Conservation (phyloP, 352 stramenopile species). For the Pythium inflatum region DNA sequence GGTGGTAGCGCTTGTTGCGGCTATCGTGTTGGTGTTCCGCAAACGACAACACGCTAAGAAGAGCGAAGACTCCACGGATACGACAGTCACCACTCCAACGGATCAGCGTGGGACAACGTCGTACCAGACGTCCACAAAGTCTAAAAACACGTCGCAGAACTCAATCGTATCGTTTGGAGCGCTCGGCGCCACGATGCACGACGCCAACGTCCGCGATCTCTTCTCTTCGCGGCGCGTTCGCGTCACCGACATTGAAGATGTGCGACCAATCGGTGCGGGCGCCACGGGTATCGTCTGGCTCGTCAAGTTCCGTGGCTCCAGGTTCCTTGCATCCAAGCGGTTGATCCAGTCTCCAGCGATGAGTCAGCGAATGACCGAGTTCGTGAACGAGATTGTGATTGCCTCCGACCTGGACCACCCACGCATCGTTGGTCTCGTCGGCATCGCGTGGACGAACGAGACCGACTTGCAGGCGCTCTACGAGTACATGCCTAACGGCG, state of each 20-base stretch:
- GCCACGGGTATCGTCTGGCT: constrained; percentile 50
- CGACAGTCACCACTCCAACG: too few species aligned
- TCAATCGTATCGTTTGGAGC: too few species aligned
- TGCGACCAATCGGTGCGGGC: constrained; percentile 42
- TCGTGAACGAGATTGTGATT: constrained; percentile 75
- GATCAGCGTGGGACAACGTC: too few species aligned
- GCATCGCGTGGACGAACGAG: constrained; percentile 64
- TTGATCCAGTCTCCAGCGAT: constrained; percentile 45
- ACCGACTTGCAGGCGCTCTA: constrained; percentile 67
- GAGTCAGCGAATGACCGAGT: too few species aligned
- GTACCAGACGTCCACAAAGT: too few species aligned
- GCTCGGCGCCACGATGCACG: not conserved
- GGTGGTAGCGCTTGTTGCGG: too few species aligned
- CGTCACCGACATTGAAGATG: constrained; percentile 40
- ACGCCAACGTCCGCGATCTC: not conserved
- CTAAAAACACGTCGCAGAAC: too few species aligned
- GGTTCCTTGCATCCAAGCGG: constrained; percentile 51
- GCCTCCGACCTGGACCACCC: constrained; percentile 63
- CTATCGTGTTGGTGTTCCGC: too few species aligned
- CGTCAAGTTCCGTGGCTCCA: constrained; percentile 42
- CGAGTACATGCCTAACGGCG: constrained; percentile 74
- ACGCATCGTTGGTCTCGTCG: constrained; percentile 83
- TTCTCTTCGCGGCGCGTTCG: constrained; percentile 4
- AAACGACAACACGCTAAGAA: too few species aligned
- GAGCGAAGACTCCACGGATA: too few species aligned